Evolutionary conservation across 2,329 filamentous ascomycete genomes (phyloP), one percentile per base, ranked within the genome.

Genomic region (Capronia epimyces): DNA sequence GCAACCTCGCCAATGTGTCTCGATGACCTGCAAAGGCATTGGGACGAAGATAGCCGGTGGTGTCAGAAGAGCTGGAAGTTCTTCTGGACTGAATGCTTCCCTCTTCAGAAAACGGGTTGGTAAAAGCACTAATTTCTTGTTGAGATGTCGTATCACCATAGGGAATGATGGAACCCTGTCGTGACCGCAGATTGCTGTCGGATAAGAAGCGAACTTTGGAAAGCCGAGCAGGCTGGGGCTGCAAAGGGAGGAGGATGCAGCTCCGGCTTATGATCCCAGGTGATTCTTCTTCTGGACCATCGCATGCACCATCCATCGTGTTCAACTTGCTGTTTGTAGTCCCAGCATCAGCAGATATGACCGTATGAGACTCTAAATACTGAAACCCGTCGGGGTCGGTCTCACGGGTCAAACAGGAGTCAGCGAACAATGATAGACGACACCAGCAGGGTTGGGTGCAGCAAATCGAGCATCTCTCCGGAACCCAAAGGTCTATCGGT

Each of bases 1-100:
- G 41, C 13, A 61, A 43, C 20, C 60, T 51, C 43, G 58, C 60
- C 15, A 62, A 46, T 18, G 57, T 61, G 42, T 61, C 60, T 48
- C 60, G 53, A 49, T 61, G 59, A 34, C 50, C 52, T 21, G 50
- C 29, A 46, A 58, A 58, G 7, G 54, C 51, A 22, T 53, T 56
- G 7, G 46, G 43, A 3, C 58, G 51, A 16, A 56, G 41, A 37
- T 55, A 59, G 15, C 20, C 34, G 15, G 57, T 46, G 3, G 29
- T 36, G 25, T 55, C 49, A 36, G 52, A 52, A 32, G 47, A 50
- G 42, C 15, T 34, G 8, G 56, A 56, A 10, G 50, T 46, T 22
- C 21, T 50, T 49, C 52, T 51, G 5, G 49, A 55, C 15, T 27
- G 22, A 9, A 29, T 18, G 12, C 32, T 32, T 5, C 27, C 37